Evolutionary conservation across 176 grass and related monocot species (phyloP).

Genomic region (Triticum aestivum): DNA sequence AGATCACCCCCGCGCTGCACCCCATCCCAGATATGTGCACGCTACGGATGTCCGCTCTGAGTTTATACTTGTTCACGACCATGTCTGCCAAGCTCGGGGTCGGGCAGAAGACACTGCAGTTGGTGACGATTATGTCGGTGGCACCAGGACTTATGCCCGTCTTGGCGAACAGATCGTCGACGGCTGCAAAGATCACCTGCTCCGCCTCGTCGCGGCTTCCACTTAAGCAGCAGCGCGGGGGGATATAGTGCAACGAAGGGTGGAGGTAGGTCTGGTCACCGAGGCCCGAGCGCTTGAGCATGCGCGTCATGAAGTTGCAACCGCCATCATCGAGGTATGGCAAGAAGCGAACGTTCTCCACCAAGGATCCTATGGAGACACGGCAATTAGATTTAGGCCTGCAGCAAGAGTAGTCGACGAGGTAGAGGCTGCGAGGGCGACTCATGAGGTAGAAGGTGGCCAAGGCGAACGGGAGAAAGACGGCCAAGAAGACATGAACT

Average conservation of each 20-base stretch:
- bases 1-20: conserved; percentile 28
- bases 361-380: background rate
- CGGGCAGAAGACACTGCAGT: conserved; percentile 24
- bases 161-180: no score
- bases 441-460: background rate
- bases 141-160: background rate
- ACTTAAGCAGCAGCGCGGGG: no score
- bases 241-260: no score
- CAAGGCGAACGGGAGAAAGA: background rate
- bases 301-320: background rate
- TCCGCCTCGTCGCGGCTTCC: no score
- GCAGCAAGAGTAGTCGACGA: conserved; percentile 43
- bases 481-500: background rate
- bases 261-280: conserved; percentile 21
- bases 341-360: background rate
- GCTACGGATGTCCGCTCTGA: background rate
- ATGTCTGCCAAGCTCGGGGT: conserved; percentile 24
- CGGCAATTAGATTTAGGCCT: background rate
- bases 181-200: no score
- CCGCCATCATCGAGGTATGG: background rate
- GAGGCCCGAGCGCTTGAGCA: conserved; percentile 34
- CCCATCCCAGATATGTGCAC: conserved; percentile 36
- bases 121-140: conserved; percentile 20
- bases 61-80: background rate
- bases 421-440: background rate